Evolutionary conservation across 192 early-diverging fungal genomes (phyloP).

Genomic region (Coemansia sp.): DNA sequence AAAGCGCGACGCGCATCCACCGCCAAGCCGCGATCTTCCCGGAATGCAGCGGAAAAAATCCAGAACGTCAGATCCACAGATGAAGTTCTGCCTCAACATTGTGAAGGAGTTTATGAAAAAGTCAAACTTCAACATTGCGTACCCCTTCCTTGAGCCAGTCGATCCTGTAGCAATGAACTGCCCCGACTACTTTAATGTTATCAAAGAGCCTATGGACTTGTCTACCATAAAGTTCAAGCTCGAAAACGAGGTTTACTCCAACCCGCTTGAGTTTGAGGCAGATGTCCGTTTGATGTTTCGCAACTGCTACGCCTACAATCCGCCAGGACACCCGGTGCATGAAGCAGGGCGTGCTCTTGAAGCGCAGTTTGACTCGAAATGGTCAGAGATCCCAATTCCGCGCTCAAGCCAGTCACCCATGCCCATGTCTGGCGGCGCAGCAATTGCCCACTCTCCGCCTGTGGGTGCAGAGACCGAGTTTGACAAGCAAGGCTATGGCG

Average conservation of each 20-base stretch:
- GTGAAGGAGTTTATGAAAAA: constrained; percentile 69
- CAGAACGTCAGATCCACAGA: constrained; percentile 58
- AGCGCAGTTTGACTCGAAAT: constrained; percentile 77
- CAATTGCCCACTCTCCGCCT: constrained; percentile 42
- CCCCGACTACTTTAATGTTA: constrained; percentile 81
- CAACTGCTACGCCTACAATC: constrained; percentile 86
- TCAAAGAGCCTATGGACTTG: constrained; percentile 90
- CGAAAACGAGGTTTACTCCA: constrained; percentile 63
- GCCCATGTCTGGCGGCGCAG: constrained; percentile 27
- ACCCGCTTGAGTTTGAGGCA: constrained; percentile 67
- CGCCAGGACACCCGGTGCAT: constrained; percentile 66
- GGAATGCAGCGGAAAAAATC: constrained; percentile 46
- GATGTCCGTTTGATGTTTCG: constrained; percentile 80
- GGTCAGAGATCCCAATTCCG: constrained; percentile 56
- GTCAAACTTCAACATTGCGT: constrained; percentile 66
- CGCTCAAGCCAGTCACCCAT: constrained; percentile 36
- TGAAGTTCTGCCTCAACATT: constrained; percentile 64
- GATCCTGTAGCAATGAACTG: constrained; percentile 81
- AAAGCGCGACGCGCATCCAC: constrained; percentile 62
- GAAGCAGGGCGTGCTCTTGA: constrained; percentile 72
- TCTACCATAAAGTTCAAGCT: constrained; percentile 74
- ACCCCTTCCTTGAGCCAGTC: constrained; percentile 82
- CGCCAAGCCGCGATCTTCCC: constrained; percentile 59
- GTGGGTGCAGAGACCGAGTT: constrained; percentile 51
- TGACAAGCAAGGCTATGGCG: constrained; percentile 52